A percentile compares a stretch with the other conserved stretches of the same genome.
Conservation (phyloP, 495 filamentous ascomycete genomes). For the Chaetomidium leptoderma region DNA sequence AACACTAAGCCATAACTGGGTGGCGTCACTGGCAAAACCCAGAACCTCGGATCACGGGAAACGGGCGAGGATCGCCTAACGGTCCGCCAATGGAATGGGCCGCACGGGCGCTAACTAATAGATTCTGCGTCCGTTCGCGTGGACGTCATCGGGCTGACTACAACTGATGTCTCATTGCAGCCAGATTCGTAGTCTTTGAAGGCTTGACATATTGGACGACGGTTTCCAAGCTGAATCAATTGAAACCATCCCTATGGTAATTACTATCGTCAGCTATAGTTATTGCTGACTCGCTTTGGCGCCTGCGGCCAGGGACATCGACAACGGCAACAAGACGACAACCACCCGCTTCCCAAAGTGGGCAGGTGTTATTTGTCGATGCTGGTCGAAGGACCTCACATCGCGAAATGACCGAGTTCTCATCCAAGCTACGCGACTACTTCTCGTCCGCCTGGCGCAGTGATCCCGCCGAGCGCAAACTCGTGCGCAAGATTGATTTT, state of each 20-base stretch:
- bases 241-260: too few relatives aligned
- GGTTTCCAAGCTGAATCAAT: too few relatives aligned
- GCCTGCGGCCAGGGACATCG: too few relatives aligned
- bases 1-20: too few relatives aligned
- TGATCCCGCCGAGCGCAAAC: constrained; percentile 39
- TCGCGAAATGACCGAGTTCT: not conserved
- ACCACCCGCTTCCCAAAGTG: not conserved
- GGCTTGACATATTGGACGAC: not conserved
- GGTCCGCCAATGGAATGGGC: too few relatives aligned
- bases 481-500: constrained; percentile 57
- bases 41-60: too few relatives aligned
- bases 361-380: not conserved
- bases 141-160: not conserved
- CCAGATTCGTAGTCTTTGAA: not conserved
- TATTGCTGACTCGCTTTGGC: too few relatives aligned
- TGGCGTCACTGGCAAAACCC: too few relatives aligned
- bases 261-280: too few relatives aligned
- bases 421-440: constrained; percentile 6
- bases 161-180: not conserved
- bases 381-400: too few relatives aligned
- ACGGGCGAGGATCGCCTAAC: too few relatives aligned
- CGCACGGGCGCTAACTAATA: not conserved
- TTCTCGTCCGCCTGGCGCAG: constrained; percentile 1
- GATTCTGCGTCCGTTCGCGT: not conserved
- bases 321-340: not conserved